Base-by-base conservation (phyloP, 495 filamentous ascomycete genomes). In the Staphylotrichum tortipilum region DNA sequence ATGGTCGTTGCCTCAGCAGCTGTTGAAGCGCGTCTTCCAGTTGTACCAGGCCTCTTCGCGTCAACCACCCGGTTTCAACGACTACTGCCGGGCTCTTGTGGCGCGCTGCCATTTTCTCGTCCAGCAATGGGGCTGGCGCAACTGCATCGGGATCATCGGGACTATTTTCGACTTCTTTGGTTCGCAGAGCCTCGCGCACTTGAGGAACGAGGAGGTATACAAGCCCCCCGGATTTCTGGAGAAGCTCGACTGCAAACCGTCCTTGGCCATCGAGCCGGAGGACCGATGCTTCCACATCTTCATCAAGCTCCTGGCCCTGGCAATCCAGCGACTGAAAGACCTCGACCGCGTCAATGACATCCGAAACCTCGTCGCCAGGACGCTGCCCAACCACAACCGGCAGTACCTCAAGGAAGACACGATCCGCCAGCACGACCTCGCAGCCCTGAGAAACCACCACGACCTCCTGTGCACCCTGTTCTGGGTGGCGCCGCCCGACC, bases 251-350 rank as follows among this genome's bases (percentile, higher is more conserved):
- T 58, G 67, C 22, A 69, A 72, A 14, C 86, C 85, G 7, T 71
- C 71, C 1, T 64, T 95, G 14, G 70, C 75, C 11, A 64, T 85
- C 28, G 71, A 77, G 39, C 69, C 78, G 5, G 80, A 82, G 23
- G 92, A 98, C 57, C 77, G 79, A n/a, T 87, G 88, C 51, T 98
- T 98, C 55, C 86, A 94, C 62, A 83, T 95, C n/a, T 80, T 95
- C 47, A 73, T 96, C 36, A 98, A 98, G 60, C 80, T 88, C 18
- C 68, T 95, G 36, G 89, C 78, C 14, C 65, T 81, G 52, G 82
- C 82, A 9, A 73, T 96, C 26, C 76, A 76, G 26, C 75, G 78
- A 11, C 68, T 94, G 49, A 67, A 68, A 17, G 61, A 73, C 33
- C 52, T 71, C 3, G 80, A 83, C 58, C 68, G 82, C 21, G 72